phyloP scores from a whole-genome alignment of 2,329 filamentous ascomycete species.

The Diaporthe caulivora region DNA sequence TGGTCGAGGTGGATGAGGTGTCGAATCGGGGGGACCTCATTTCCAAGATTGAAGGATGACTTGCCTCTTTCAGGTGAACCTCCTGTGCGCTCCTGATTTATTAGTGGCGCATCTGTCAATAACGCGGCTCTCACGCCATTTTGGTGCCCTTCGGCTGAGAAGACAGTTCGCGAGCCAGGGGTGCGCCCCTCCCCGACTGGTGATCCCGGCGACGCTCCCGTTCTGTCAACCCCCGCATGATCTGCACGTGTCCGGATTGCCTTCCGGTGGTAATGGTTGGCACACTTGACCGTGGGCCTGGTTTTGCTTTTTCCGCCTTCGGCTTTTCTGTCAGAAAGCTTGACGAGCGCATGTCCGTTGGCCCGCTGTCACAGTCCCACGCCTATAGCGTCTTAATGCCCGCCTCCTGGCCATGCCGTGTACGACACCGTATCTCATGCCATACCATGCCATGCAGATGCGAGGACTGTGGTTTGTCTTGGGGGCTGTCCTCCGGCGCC shows the following conservation, averaged over 20 bases:
- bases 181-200: neutral
- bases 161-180: neutral
- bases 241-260: conserved; percentile 33
- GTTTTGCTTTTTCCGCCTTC: neutral
- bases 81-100: conserved; percentile 21
- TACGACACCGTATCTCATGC: neutral
- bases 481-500: neutral
- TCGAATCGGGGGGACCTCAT: conserved; percentile 24
- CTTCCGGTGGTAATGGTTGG: conserved; percentile 20
- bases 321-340: conserved; percentile 30
- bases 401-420: neutral
- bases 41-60: conserved; percentile 30
- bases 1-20: neutral
- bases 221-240: conserved; percentile 33
- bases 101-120: conserved; percentile 28
- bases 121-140: conserved; percentile 31
- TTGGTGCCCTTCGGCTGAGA: conserved; percentile 30
- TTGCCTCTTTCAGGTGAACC: conserved; percentile 31
- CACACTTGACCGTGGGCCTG: conserved; percentile 2
- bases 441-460: neutral
- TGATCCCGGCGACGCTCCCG: conserved; percentile 30
- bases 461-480: neutral
- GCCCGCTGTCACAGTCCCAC: conserved; percentile 1
- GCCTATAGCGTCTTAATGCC: neutral
- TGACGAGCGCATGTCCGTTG: conserved; percentile 12